These are phyloP conservation scores for Acidiella bohemica DNA, from an alignment of 495 filamentous ascomycete species.

Conservation along the genomic window DNA sequence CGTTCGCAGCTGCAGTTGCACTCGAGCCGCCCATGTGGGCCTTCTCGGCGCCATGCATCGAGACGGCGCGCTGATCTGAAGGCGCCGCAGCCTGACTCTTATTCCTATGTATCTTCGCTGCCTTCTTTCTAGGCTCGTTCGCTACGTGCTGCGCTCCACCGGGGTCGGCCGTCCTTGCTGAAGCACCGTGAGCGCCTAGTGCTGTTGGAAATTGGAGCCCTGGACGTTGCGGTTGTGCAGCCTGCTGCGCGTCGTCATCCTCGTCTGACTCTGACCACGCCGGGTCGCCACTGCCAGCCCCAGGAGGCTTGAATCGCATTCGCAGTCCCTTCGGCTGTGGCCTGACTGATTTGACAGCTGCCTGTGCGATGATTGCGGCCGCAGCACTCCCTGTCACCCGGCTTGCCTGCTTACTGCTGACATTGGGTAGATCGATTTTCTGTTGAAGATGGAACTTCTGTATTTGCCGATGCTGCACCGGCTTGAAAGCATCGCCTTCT, in stretches of 20 bases:
- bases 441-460: constrained; percentile 23
- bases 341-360: constrained; percentile 25
- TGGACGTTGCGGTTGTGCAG: neutral
- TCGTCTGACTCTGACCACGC: constrained; percentile 8
- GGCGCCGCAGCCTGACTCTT: neutral
- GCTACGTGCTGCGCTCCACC: neutral
- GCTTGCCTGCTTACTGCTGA: constrained; percentile 24
- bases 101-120: constrained; percentile 14
- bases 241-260: constrained; percentile 2
- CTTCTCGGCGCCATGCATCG: neutral
- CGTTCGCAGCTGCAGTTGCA: neutral
- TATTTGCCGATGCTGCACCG: neutral
- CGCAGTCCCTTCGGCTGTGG: constrained; percentile 45
- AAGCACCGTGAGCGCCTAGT: constrained; percentile 7
- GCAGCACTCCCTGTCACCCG: constrained; percentile 26
- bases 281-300: constrained; percentile 1
- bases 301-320: constrained; percentile 44
- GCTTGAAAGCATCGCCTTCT: constrained; percentile 5
- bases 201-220: constrained; percentile 13
- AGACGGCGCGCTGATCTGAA: neutral
- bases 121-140: neutral
- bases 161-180: neutral
- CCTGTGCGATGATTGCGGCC: constrained; percentile 30
- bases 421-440: constrained; percentile 25
- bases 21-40: neutral